phyloP scores from a whole-genome alignment of 352 stramenopile genomes.

The Phytopythium kandeliae region DNA sequence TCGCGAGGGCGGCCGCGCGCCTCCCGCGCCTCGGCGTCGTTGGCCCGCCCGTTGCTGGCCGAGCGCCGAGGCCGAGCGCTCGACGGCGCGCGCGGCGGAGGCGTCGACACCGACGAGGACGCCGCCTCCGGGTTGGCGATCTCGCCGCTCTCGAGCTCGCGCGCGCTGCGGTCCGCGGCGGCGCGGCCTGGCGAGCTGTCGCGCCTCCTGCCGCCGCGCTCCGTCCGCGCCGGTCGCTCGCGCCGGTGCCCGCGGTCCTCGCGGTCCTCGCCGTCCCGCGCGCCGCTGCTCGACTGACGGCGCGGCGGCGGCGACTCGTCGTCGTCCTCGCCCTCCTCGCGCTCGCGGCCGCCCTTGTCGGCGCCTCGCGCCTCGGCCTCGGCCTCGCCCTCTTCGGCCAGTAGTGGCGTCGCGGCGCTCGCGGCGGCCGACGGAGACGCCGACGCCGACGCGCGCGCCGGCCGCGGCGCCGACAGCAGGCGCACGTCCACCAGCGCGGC shows the following conservation, averaged over 20 bases:
- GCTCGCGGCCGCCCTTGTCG: conserved; percentile 14
- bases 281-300: not conserved
- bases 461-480: conserved; percentile 27
- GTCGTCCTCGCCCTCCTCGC: conserved; percentile 18
- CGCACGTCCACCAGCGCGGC: conserved; percentile 59
- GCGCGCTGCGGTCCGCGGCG: not conserved
- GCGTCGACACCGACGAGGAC: not conserved
- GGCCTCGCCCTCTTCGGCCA: conserved; percentile 17
- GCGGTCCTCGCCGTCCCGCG: not conserved
- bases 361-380: conserved; percentile 4
- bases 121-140: conserved; percentile 24
- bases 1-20: conserved; percentile 14
- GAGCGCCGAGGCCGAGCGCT: not conserved
- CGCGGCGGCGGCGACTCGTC: conserved; percentile 3
- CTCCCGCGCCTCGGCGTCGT: conserved; percentile 13
- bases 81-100: not conserved
- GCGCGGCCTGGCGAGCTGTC: not conserved
- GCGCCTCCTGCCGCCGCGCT: conserved; percentile 6
- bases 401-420: no score
- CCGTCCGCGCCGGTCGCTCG: not conserved
- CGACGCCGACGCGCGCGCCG: not conserved
- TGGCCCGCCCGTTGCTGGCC: conserved; percentile 12
- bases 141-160: conserved; percentile 46
- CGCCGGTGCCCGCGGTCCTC: not conserved
- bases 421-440: no score